Conservation (phyloP, 2,329 filamentous ascomycete species). For the Ophiostoma triangulosporum region DNA sequence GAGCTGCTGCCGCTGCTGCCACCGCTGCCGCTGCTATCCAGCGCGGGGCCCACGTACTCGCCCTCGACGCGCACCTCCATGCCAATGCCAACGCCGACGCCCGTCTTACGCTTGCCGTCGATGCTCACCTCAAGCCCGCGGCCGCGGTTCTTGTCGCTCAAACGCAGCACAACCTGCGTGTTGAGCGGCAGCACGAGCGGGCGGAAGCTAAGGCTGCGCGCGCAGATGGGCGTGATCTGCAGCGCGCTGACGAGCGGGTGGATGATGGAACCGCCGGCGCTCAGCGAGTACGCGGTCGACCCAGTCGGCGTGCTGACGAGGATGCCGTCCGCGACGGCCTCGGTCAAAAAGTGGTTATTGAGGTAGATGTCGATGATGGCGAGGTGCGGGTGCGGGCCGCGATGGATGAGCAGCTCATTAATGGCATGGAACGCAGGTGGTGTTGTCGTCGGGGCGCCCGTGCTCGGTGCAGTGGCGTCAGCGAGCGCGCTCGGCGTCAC, state of each 20-base stretch:
- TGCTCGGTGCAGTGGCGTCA: background rate
- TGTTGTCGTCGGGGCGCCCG: too few relatives aligned
- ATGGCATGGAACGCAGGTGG: constrained; percentile 53
- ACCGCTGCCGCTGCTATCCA: constrained; percentile 18
- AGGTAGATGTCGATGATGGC: constrained; percentile 86
- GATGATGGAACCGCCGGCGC: constrained; percentile 81
- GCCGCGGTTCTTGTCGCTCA: constrained; percentile 69
- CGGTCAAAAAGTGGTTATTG: constrained; percentile 78
- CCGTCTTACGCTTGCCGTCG: constrained; percentile 57
- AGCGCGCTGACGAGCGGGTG: constrained; percentile 84
- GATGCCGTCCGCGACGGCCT: constrained; percentile 90
- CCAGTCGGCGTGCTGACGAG: constrained; percentile 89
- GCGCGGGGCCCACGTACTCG: constrained; percentile 52
- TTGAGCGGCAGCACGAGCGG: constrained; percentile 81
- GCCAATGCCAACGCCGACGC: constrained; percentile 54
- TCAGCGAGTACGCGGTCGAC: constrained; percentile 91
- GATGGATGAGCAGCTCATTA: constrained; percentile 90
- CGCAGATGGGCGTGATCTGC: constrained; percentile 86
- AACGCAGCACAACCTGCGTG: constrained; percentile 65
- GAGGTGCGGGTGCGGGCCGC: constrained; percentile 78
- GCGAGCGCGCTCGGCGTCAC: background rate
- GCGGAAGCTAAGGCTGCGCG: constrained; percentile 80
- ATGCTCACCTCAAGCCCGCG: constrained; percentile 68
- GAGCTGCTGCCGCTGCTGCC: background rate
- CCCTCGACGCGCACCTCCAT: constrained; percentile 83